A percentile compares a stretch with the other conserved stretches of the same genome.
Evolutionary conservation across 176 grass and related monocot species (phyloP).

Genomic region (Raddia distichophylla): DNA sequence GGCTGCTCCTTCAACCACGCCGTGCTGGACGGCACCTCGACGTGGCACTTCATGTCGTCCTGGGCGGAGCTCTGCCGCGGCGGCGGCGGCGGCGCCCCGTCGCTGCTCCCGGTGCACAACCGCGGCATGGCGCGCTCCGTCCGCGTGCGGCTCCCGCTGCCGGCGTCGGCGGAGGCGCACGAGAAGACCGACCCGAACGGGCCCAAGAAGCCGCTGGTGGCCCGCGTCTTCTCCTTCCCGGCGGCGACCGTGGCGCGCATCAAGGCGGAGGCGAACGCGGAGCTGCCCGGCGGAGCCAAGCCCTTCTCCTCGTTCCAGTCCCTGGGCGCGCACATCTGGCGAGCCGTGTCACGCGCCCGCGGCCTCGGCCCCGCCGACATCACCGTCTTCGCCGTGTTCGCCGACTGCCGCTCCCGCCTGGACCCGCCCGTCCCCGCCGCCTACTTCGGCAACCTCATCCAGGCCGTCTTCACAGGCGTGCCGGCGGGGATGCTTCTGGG

Average conservation of each 20-base stretch:
- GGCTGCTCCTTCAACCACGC: conserved; percentile 98
- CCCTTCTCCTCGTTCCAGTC: conserved; percentile 96
- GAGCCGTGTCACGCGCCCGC: conserved; percentile 75
- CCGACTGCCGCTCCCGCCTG: conserved; percentile 79
- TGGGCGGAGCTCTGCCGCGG: conserved; percentile 86
- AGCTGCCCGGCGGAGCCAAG: conserved; percentile 55
- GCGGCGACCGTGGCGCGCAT: conserved; percentile 50
- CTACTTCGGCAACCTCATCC: conserved; percentile 98
- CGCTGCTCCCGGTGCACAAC: conserved; percentile 58
- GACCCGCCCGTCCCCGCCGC: conserved; percentile 65
- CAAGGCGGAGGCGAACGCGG: conserved; percentile 74
- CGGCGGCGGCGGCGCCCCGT: conserved; percentile 3
- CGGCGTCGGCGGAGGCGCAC: conserved; percentile 59
- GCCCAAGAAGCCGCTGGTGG: conserved; percentile 61
- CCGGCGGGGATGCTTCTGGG: conserved; percentile 77
- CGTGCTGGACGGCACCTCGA: conserved; percentile 85
- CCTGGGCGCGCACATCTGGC: conserved; percentile 85
- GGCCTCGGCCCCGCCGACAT: conserved; percentile 71
- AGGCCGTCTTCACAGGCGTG: conserved; percentile 91
- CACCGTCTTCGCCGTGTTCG: conserved; percentile 90
- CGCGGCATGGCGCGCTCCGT: conserved; percentile 61
- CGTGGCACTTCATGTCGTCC: conserved; percentile 96
- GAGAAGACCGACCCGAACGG: conserved; percentile 84
- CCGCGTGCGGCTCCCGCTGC: conserved; percentile 67
- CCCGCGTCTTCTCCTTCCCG: conserved; percentile 86